These are phyloP conservation scores for Ophiosphaerella korrae DNA, from an alignment of 2,329 filamentous ascomycete genomes.

Conservation along the genomic window DNA sequence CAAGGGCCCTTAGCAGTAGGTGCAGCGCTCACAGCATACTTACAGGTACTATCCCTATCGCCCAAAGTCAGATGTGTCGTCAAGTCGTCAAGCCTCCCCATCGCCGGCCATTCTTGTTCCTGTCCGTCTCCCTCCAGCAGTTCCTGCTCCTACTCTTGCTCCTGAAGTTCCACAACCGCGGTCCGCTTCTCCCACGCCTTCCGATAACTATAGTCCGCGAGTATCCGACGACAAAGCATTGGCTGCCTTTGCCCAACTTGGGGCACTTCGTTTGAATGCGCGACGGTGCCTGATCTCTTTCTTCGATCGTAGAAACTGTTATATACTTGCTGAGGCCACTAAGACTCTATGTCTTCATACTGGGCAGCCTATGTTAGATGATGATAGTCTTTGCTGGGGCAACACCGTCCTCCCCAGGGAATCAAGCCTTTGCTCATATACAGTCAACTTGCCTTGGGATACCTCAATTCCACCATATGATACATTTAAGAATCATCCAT, in stretches of 20 bases:
- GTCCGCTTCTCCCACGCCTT: slow-evolving; percentile 16
- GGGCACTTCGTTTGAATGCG: slow-evolving; percentile 44
- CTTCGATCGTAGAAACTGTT: slow-evolving; percentile 46
- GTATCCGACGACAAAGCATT: slow-evolving; percentile 43
- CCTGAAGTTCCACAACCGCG: slow-evolving; percentile 15
- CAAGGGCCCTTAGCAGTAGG: too few species aligned
- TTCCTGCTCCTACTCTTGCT: not conserved
- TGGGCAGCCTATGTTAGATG: slow-evolving; percentile 28
- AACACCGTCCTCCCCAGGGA: slow-evolving; percentile 40
- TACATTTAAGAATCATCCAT: slow-evolving; percentile 24
- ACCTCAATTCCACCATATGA: slow-evolving; percentile 19
- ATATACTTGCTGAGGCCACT: slow-evolving; percentile 45
- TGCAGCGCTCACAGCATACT: slow-evolving; percentile 2
- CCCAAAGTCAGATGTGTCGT: slow-evolving; percentile 21
- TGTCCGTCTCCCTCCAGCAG: too few species aligned
- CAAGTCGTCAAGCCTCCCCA: slow-evolving; percentile 25
- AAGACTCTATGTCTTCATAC: slow-evolving; percentile 35
- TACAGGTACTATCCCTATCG: slow-evolving; percentile 39
- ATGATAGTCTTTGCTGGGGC: slow-evolving; percentile 42
- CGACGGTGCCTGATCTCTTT: slow-evolving; percentile 46
- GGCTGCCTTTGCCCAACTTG: slow-evolving; percentile 46
- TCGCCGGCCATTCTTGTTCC: slow-evolving; percentile 7
- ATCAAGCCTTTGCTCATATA: slow-evolving; percentile 41
- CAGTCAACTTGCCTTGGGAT: slow-evolving; percentile 35
- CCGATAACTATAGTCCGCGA: slow-evolving; percentile 9